Conservation (phyloP, 345 rosid genomes). For the Syzygium aromaticum region DNA sequence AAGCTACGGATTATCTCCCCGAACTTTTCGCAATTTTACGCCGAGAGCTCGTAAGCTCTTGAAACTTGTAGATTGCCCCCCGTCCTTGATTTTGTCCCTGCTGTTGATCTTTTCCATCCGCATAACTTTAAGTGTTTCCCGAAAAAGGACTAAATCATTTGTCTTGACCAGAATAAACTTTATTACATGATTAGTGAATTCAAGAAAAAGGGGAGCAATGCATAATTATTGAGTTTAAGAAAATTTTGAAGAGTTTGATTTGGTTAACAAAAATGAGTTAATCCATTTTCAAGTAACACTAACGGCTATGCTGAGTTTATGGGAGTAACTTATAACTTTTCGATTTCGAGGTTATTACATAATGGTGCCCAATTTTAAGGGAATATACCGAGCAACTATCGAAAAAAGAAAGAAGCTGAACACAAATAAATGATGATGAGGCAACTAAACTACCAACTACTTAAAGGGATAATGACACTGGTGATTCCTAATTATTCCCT, state of each 20-base stretch:
- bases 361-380: neutral
- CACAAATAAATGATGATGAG: neutral
- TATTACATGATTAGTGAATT: neutral
- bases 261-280: neutral
- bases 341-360: neutral
- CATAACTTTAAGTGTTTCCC: neutral
- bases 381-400: neutral
- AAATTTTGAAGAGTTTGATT: neutral
- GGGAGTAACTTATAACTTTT: neutral
- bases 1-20: neutral
- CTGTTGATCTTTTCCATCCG: neutral
- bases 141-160: neutral
- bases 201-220: neutral
- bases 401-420: neutral
- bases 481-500: neutral
- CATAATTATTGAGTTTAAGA: neutral
- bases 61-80: neutral
- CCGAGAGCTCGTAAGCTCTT: neutral
- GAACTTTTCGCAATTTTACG: neutral
- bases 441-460: neutral
- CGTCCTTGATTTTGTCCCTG: neutral
- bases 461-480: neutral
- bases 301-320: neutral
- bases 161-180: neutral
- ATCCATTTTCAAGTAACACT: neutral